Conservation (phyloP, 148 eudicot genomes). For the Diospyros kaki region DNA sequence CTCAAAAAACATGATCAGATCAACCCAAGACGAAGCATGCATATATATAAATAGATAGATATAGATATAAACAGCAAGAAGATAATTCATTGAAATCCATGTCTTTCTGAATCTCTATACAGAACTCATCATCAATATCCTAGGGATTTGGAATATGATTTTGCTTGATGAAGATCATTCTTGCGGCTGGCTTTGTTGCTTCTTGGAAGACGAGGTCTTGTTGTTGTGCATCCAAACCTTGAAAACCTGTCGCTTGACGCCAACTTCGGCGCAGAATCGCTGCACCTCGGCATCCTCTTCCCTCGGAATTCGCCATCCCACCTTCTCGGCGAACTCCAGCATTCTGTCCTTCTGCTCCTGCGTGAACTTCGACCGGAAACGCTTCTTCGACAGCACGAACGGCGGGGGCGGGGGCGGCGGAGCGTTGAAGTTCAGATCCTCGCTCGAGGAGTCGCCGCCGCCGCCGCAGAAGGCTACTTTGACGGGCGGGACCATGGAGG, state of each 20-base stretch:
- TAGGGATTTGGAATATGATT: not conserved
- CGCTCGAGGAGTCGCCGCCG: slow-evolving; percentile 46
- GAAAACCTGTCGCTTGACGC: slow-evolving; percentile 52
- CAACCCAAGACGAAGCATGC: too few species aligned
- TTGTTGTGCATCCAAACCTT: slow-evolving; percentile 66
- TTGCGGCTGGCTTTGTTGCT: slow-evolving; percentile 2
- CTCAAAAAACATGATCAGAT: too few species aligned
- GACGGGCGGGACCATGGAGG: slow-evolving; percentile 24
- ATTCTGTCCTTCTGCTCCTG: slow-evolving; percentile 35
- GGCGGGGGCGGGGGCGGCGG: slow-evolving; percentile 14
- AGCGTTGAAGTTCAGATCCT: slow-evolving; percentile 33
- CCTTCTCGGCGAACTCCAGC: slow-evolving; percentile 36
- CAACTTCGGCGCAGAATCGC: slow-evolving; percentile 45
- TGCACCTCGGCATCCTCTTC: slow-evolving; percentile 40
- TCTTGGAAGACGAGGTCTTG: slow-evolving; percentile 23
- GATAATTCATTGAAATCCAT: too few species aligned
- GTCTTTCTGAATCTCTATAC: too few species aligned
- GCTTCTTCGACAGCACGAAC: slow-evolving; percentile 27
- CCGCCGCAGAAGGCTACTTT: slow-evolving; percentile 27
- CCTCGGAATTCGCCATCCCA: slow-evolving; percentile 36
- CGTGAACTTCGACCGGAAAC: slow-evolving; percentile 28
- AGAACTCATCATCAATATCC: too few species aligned
- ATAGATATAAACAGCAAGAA: too few species aligned
- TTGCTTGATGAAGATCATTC: not conserved
- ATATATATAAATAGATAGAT: too few species aligned